Evolutionary conservation across 345 rosid genomes (phyloP), one percentile per base, ranked within the genome.

Genomic region (Hypericum androsaemum): DNA sequence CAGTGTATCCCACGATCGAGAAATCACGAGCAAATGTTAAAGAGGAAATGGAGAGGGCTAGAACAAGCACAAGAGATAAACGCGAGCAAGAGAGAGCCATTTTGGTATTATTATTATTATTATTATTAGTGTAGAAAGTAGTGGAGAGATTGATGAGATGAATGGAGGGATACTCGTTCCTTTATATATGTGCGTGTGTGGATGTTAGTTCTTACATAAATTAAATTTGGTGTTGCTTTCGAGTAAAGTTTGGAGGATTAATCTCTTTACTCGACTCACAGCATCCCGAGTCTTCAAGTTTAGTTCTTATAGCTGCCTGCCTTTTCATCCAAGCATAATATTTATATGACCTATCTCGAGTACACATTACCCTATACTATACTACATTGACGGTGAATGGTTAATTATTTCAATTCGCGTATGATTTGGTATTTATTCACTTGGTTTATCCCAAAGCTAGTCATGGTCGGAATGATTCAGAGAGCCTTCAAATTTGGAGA

Each of bases 1-100:
- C 81, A 0, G 81, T 71, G 48, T 81, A 86, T 6, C 94, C 97
- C 13, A 83, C 68, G 0, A 81, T 89, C 44, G 97, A 89, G 73
- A 81, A 81, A 40, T 89, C 95, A 45, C 49, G 65, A 16, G 84
- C 82, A 36, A 68, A 15, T 44, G 72, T 76, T 1, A 65, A 79
- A 69, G 48, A 59, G 36, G 63, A 43, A 41, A 77, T 12, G 10
- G 69, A 22, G 2, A 70, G 62, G 10, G 56, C 58, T 52, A 82
- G n/a, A 40, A 71, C 56, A 6, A 75, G 64, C 36, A 78, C 32
- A 70, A 56, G 41, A 68, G 7, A 37, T 52, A 67, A 43, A 67
- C 17, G 35, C 60, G 52, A 6, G 61, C 61, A 60, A 69, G 45
- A 47, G 74, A 73, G 83, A 81, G 79, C 43, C 59, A 66, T 66